Conservation (phyloP, 78 protist genomes). For the Polysphondylium violaceum region DNA sequence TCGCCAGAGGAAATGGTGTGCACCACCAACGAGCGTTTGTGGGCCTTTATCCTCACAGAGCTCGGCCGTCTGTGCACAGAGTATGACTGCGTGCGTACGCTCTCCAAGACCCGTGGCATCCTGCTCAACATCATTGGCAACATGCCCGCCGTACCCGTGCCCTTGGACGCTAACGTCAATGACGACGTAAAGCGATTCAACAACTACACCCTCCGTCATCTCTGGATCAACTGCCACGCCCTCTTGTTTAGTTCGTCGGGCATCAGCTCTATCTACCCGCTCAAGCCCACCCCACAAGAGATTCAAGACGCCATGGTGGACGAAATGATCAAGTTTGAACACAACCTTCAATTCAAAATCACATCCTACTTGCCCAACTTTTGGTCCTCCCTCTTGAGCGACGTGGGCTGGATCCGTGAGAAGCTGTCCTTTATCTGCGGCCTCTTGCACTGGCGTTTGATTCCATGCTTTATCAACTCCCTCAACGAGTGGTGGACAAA, state of each 20-base stretch:
- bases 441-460: constrained; percentile 58
- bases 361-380: constrained; percentile 61
- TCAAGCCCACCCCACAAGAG: constrained; percentile 30
- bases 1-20: constrained; percentile 36
- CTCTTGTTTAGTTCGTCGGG: constrained; percentile 12
- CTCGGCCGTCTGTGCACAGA: constrained; percentile 47
- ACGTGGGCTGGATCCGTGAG: constrained; percentile 41
- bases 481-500: constrained; percentile 71
- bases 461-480: constrained; percentile 54
- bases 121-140: constrained; percentile 4
- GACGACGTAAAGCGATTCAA: constrained; percentile 48
- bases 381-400: constrained; percentile 37
- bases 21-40: constrained; percentile 45
- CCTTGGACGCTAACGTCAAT: constrained; percentile 16
- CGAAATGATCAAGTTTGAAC: constrained; percentile 74
- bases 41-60: constrained; percentile 48
- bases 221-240: constrained; percentile 60
- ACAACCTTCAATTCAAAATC: constrained; percentile 19
- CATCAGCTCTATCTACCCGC: constrained; percentile 47
- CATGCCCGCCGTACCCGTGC: constrained; percentile 18
- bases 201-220: constrained; percentile 26
- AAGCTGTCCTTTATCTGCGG: constrained; percentile 74
- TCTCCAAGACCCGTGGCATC: constrained; percentile 57
- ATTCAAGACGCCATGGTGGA: constrained; percentile 22
- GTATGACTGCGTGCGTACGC: constrained; percentile 55